A percentile compares a stretch with the other conserved stretches of the same genome.
phyloP scores from a whole-genome alignment of 805 yeast genomes.

The Candida glaebosa region DNA sequence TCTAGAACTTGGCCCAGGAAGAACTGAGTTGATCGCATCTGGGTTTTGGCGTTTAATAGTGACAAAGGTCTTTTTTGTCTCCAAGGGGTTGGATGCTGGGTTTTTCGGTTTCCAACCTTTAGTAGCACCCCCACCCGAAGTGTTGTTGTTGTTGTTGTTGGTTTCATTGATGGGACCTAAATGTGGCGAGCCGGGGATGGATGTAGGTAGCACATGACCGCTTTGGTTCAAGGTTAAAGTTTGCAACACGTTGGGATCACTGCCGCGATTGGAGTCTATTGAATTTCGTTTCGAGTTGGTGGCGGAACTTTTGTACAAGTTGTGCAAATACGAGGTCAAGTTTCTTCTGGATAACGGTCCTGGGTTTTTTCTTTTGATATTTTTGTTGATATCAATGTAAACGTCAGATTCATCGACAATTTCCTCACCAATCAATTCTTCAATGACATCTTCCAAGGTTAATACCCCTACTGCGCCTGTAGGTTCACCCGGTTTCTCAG shows the following conservation, averaged over 20 bases:
- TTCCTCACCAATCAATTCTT: slow-evolving; percentile 96
- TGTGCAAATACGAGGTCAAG: slow-evolving; percentile 65
- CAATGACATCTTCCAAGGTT: slow-evolving; percentile 96
- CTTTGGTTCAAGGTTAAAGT: neutral
- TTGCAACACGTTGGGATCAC: slow-evolving; percentile 1
- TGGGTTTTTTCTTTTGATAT: slow-evolving; percentile 73
- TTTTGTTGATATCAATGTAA: slow-evolving; percentile 83
- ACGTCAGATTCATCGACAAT: slow-evolving; percentile 96
- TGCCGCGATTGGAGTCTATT: slow-evolving; percentile 23
- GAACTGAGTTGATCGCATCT: slow-evolving; percentile 18
- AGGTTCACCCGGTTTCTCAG: slow-evolving; percentile 77
- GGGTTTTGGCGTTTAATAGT: slow-evolving; percentile 59
- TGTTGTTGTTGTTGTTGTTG: too few species aligned
- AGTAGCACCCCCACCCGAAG: slow-evolving; percentile 14
- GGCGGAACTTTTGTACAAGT: slow-evolving; percentile 44
- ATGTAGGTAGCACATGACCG: neutral
- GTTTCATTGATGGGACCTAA: slow-evolving; percentile 7
- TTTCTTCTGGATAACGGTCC: slow-evolving; percentile 73
- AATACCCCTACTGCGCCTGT: slow-evolving; percentile 87
- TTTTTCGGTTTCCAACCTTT: slow-evolving; percentile 52
- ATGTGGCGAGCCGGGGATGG: slow-evolving; percentile 8
- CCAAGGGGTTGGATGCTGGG: slow-evolving; percentile 67
- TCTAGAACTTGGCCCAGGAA: slow-evolving; percentile 19
- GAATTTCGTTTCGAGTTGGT: slow-evolving; percentile 40
- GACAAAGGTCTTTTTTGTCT: slow-evolving; percentile 61